Conservation (phyloP, 306 rosid genomes). For the Casuarina equisetifolia region DNA sequence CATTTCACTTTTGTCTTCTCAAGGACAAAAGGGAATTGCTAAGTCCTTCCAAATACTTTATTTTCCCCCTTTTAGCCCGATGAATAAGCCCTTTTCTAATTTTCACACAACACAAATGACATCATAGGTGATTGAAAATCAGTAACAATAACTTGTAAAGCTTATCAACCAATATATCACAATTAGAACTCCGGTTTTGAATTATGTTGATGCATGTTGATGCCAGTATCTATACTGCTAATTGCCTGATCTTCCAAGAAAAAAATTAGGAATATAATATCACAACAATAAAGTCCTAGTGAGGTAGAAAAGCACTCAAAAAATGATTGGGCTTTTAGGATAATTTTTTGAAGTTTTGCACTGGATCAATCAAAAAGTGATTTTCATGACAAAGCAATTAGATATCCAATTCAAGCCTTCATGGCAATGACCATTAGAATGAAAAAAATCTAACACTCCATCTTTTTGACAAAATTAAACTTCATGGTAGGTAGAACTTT, state of each 20-base stretch:
- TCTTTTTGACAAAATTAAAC: background rate
- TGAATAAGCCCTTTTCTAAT: background rate
- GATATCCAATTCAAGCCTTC: background rate
- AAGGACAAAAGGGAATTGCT: background rate
- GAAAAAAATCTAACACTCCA: background rate
- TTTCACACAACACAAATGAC: background rate
- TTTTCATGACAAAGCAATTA: too few relatives aligned
- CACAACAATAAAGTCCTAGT: background rate
- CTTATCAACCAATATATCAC: background rate
- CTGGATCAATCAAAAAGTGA: too few relatives aligned
- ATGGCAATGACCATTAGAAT: background rate
- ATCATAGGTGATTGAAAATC: background rate
- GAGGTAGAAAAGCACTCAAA: too few relatives aligned
- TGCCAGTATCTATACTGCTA: too few relatives aligned
- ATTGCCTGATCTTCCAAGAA: too few relatives aligned
- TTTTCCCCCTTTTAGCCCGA: background rate
- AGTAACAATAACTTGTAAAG: background rate
- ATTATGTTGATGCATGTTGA: too few relatives aligned
- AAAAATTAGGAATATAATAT: too few relatives aligned
- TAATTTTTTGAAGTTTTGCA: too few relatives aligned
- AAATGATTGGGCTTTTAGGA: too few relatives aligned
- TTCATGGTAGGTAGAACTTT: background rate
- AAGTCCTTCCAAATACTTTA: background rate
- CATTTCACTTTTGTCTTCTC: too few relatives aligned
- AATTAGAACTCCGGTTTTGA: background rate